Conservation (phyloP, 2,329 filamentous ascomycete species). For the Drechslerella dactyloides region DNA sequence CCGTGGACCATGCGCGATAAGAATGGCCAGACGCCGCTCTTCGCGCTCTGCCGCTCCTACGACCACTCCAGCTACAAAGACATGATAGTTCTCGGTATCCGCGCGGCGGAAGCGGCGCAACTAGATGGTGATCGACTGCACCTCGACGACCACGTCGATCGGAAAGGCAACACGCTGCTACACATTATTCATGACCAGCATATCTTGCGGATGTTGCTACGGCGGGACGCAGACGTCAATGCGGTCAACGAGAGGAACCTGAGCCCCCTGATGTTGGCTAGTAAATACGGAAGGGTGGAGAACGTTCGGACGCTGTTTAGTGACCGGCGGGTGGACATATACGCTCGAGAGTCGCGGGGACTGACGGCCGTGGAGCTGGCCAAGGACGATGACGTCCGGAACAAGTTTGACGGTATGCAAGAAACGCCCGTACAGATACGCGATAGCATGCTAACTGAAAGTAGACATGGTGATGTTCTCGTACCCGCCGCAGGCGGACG, state of each 20-base stretch:
- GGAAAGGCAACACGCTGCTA: slow-evolving; percentile 90
- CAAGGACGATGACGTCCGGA: slow-evolving; percentile 96
- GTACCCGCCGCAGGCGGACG: slow-evolving; percentile 72
- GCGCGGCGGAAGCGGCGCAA: slow-evolving; percentile 75
- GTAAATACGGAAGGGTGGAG: slow-evolving; percentile 95
- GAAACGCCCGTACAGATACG: not conserved
- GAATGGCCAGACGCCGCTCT: slow-evolving; percentile 96
- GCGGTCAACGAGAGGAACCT: slow-evolving; percentile 94
- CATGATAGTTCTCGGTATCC: slow-evolving; percentile 85
- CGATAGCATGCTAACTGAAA: slow-evolving; percentile 2
- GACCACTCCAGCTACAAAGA: slow-evolving; percentile 83
- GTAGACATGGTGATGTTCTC: slow-evolving; percentile 82
- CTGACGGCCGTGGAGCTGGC: slow-evolving; percentile 94
- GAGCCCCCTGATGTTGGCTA: slow-evolving; percentile 95
- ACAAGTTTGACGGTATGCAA: slow-evolving; percentile 74
- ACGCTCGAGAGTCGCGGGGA: slow-evolving; percentile 81
- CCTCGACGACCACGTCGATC: slow-evolving; percentile 88
- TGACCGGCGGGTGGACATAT: slow-evolving; percentile 84
- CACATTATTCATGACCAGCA: slow-evolving; percentile 91
- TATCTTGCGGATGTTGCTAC: slow-evolving; percentile 74
- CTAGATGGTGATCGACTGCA: slow-evolving; percentile 80
- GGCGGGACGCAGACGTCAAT: slow-evolving; percentile 94
- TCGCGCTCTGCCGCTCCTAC: slow-evolving; percentile 92
- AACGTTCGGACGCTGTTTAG: slow-evolving; percentile 87
- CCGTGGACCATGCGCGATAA: slow-evolving; percentile 92